Evolutionary conservation across 179 eudicot genomes (phyloP).

Genomic region (Gypsophila paniculata): DNA sequence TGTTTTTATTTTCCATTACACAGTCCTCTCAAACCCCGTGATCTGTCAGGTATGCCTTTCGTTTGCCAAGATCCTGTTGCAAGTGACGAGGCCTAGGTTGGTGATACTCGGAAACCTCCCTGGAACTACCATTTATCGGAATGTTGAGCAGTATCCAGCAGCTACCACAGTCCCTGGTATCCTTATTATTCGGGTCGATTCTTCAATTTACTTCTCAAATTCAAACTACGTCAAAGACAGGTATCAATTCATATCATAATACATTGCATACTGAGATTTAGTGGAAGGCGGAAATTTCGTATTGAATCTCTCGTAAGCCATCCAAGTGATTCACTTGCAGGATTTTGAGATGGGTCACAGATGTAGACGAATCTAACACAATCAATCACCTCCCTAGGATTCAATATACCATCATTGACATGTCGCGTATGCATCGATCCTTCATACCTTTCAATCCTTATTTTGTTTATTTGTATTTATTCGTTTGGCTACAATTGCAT

Average conservation of each 20-base stretch:
- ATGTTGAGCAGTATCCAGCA: constrained; percentile 69
- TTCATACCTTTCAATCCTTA: not conserved
- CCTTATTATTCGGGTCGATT: constrained; percentile 53
- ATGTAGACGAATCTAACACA: constrained; percentile 41
- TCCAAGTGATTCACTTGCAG: constrained; percentile 23
- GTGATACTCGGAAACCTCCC: constrained; percentile 74
- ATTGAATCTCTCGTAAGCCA: not conserved
- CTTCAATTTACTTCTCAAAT: constrained; percentile 63
- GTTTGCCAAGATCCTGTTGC: constrained; percentile 72
- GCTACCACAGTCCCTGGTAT: constrained; percentile 50
- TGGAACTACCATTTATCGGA: constrained; percentile 62
- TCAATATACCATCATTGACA: constrained; percentile 48
- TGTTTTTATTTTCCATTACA: not conserved
- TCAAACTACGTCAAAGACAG: constrained; percentile 60
- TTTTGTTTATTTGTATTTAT: no score
- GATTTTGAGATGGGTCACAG: constrained; percentile 52
- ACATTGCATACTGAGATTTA: not conserved
- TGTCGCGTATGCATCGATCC: constrained; percentile 80
- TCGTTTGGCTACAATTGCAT: no score
- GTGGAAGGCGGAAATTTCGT: not conserved
- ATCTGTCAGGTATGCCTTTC: constrained; percentile 59
- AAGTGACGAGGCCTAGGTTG: constrained; percentile 81
- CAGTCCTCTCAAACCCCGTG: not conserved
- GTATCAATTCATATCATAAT: constrained; percentile 19
- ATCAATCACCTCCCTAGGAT: constrained; percentile 34